Evolutionary conservation across 768 basidiomycete species (phyloP).

Genomic region (Steccherinum ochraceum): DNA sequence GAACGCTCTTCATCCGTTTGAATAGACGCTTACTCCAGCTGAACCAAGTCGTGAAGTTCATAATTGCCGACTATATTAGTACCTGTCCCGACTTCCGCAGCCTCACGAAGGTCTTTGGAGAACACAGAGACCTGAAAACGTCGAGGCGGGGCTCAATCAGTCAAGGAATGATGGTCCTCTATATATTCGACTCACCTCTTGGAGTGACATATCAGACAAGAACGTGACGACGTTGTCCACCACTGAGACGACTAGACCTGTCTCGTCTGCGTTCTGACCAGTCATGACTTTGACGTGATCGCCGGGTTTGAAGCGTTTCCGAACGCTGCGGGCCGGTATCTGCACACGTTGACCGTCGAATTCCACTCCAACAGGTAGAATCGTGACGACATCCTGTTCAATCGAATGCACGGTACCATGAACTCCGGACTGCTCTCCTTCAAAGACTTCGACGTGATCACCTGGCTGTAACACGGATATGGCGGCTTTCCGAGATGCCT

Average conservation of each 20-base stretch:
- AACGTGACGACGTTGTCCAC: conserved; percentile 91
- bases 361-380: conserved; percentile 75
- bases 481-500: conserved; percentile 87
- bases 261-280: conserved; percentile 91
- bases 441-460: conserved; percentile 95
- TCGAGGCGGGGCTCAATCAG: too few relatives aligned
- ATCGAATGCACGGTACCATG: conserved; percentile 92
- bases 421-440: conserved; percentile 92
- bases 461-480: conserved; percentile 94
- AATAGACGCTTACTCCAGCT: conserved; percentile 78
- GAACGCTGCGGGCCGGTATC: conserved; percentile 79
- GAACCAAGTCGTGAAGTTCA: conserved; percentile 93
- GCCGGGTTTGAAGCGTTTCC: conserved; percentile 94
- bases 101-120: conserved; percentile 93
- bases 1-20: neutral
- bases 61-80: conserved; percentile 89
- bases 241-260: conserved; percentile 91
- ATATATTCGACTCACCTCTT: conserved; percentile 54
- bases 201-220: conserved; percentile 94
- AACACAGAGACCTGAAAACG: conserved; percentile 98
- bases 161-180: too few relatives aligned
- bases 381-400: conserved; percentile 76
- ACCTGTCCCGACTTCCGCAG: conserved; percentile 93
- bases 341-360: conserved; percentile 85
- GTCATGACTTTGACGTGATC: conserved; percentile 99